Percentiles rank a stretch among this genome's conserved stretches.
These are phyloP conservation scores for Lactifluus volemus DNA, from an alignment of 768 basidiomycete genomes.

Conservation along the genomic window DNA sequence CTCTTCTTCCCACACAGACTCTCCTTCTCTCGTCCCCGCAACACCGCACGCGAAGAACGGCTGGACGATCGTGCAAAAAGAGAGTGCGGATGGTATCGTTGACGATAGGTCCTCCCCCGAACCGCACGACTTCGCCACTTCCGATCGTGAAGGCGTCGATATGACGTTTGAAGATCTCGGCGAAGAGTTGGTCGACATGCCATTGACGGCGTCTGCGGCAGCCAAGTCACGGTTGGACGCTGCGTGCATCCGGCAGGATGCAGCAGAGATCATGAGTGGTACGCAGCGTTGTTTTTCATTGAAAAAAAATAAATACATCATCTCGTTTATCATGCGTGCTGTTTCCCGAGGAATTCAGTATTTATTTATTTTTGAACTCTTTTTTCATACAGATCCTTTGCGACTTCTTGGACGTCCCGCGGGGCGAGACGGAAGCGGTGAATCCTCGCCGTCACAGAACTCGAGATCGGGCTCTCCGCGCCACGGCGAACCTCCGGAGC, in stretches of 20 bases:
- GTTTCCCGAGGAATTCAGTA: background rate
- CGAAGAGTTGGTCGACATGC: conserved; percentile 16
- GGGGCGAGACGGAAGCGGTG: background rate
- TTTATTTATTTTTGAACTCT: background rate
- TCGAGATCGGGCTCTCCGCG: conserved; percentile 16
- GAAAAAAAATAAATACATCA: background rate
- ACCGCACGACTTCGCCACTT: background rate
- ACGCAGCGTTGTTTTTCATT: background rate
- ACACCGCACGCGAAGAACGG: conserved; percentile 11
- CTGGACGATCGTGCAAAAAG: conserved; percentile 19
- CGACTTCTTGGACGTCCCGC: conserved; percentile 8
- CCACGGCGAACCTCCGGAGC: conserved; percentile 26
- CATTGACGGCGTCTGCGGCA: background rate
- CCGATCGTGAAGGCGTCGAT: background rate
- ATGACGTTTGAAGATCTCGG: conserved; percentile 15
- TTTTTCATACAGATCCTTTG: conserved; percentile 13
- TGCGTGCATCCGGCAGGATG: conserved; percentile 16
- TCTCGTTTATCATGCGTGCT: background rate
- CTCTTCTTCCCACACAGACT: conserved; percentile 12
- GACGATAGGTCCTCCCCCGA: background rate
- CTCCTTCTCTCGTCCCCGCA: too few species aligned
- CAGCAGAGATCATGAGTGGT: conserved; percentile 20
- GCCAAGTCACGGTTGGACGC: background rate
- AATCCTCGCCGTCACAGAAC: background rate
- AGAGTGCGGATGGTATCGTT: background rate